Base-by-base conservation (phyloP, 2,329 filamentous ascomycete genomes). In the Calonectria honghensis region DNA sequence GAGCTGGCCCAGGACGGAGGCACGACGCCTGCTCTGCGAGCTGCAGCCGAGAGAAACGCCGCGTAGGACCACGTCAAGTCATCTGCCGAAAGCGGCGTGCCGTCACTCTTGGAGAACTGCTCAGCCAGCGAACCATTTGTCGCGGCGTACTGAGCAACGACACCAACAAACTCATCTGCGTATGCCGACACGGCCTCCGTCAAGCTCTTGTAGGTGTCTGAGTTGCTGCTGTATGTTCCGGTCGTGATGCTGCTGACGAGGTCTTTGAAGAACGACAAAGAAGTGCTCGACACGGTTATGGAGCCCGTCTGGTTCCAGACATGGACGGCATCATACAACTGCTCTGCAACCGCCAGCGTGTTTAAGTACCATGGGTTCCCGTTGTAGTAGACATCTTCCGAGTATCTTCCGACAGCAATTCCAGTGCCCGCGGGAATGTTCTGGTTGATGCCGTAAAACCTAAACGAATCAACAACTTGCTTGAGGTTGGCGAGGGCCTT, bases 331-430 rank as follows among this genome's bases (percentile, higher is more conserved):
- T 94, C 93, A 82, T 96, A 96, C 3, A 97, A 89, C 81, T 94
- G 93, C 84, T 97, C 95, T 4, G 94, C 95, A 0, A 94, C 94
- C 2, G 94, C 94, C 37, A 95, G 88, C 1, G 94, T 96, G 79
- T 90, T 90, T 16, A 96, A 88, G 79, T 95, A 94, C 95, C 95
- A 97, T 1, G 95, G 95, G 83, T 97, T 96, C 1, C 94, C 94
- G 74, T 91, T 91, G 83, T 93, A 94, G 85, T 96, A 97, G 5
- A 88, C 85, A 79, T 97, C 94, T 83, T 95, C 93, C 0, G 92
- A 85, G 81, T 95, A 95, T 74, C 94, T 88, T 57, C 94, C 93
- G 7, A 94, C 86, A 9, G 91, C 89, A 13, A 92, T 88, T 10
- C 93, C 93, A 20, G 85, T 84, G 27, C 93, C 92, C 39, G 89